Evolutionary conservation across 441 rosid genomes (phyloP), one percentile per base, ranked within the genome.

Genomic region (Populus hybrid): DNA sequence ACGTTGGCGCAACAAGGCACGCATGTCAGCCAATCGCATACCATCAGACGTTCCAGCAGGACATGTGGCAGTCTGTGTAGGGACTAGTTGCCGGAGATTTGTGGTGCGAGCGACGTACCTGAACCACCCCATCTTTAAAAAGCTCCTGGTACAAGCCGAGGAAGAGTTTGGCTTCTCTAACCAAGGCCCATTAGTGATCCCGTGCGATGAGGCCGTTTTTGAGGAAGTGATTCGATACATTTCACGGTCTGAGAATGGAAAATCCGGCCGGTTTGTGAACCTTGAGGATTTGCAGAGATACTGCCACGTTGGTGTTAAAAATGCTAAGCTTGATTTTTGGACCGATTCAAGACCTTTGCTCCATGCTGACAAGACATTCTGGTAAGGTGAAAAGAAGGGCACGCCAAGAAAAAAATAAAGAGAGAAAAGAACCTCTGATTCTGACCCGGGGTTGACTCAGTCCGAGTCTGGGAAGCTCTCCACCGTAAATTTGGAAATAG

Each of bases 41-140:
- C 96, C 97, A 26, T 87, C 94, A 5, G 99, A 93, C 81, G 98
- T 95, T 23, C 99, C 99, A 0, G 83, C 92, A 9, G 99, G 99
- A 28, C 93, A 95, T 88, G 96, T 95, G 79, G 99, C 97, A 7
- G 87, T 95, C 53, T 88, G 88, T 69, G 98, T 93, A 1, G 98
- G 99, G 2, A 78, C 74, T 79, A 87, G 76, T 4, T 84, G 86
- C 87, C 78, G 88, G 92, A 87, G 99, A 81, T 95, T 88, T 38
- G 91, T 95, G 64, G 94, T 95, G 76, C 95, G 92, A 0, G 92
- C 99, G 74, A 81, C 95, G 79, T 85, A 92, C 85, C 88, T 95
- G 84, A 95, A 95, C 87, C 98, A 93, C 80, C 98, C 99, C 7
- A 61, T 91, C 24, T 82, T 95, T 73, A 85, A 84, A 78, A 89